Conservation (phyloP, 768 basidiomycete species). For the Dictyophora rubrovolvata region DNA sequence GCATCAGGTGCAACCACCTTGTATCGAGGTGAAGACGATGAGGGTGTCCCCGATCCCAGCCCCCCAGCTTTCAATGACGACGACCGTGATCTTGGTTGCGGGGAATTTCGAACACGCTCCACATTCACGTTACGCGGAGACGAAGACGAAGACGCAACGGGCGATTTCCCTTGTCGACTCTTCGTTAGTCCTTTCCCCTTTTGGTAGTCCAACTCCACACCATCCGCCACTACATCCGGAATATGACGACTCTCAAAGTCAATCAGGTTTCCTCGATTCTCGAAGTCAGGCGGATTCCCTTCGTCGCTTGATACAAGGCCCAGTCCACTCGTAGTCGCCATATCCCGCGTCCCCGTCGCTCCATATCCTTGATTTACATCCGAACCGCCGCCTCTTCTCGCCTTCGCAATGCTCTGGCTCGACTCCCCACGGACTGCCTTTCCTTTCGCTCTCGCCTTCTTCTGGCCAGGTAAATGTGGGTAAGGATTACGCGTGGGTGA, state of each 20-base stretch:
- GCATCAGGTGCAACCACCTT: constrained; percentile 54
- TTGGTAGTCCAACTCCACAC: constrained; percentile 41
- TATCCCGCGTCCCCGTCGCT: not conserved
- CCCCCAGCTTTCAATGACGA: constrained; percentile 15
- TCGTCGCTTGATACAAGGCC: not conserved
- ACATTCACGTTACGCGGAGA: not conserved
- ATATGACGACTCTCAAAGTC: constrained; percentile 38
- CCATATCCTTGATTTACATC: too few species aligned
- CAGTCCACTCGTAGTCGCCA: not conserved
- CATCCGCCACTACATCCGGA: constrained; percentile 23
- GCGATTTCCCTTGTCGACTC: not conserved
- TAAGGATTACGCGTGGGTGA: constrained; percentile 35
- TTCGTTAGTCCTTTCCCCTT: constrained; percentile 10
- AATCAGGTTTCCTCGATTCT: constrained; percentile 24
- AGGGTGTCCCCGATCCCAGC: not conserved
- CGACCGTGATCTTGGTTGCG: constrained; percentile 5
- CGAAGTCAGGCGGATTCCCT: constrained; percentile 13
- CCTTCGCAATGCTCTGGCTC: constrained; percentile 7
- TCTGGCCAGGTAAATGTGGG: constrained; percentile 30
- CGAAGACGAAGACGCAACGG: not conserved
- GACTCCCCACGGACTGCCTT: constrained; percentile 27
- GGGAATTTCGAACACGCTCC: not conserved
- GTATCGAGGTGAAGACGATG: constrained; percentile 13
- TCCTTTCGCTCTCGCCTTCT: constrained; percentile 48
- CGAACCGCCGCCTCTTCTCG: too few species aligned